Base-by-base conservation (phyloP, 108 stramenopile species). In the Pseudonitzschia delicatissima region DNA sequence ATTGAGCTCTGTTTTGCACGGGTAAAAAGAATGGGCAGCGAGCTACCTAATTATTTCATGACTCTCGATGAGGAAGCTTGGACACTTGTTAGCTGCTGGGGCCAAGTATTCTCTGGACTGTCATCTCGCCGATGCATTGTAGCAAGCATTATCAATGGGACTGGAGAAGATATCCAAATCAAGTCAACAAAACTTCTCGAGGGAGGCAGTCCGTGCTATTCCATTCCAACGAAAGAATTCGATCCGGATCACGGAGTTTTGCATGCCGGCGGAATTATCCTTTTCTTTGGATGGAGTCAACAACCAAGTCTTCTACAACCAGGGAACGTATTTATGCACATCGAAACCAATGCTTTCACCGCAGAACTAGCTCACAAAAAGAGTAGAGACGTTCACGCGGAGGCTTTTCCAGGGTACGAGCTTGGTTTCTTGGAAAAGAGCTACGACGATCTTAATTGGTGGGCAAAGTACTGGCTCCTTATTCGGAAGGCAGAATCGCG, bases 381-480 rank as follows among this genome's bases (percentile, higher is more conserved):
- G 35, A 67, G 73, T 45, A 70, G 77, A 5, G 76, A 67, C 20
- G 78, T 77, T 15, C 77, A 66, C 39, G 78, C 80, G 0, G 74
- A 85, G 66, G 78, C 76, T 15, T 65, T 79, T 51, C 61, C 84
- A 28, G 85, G 87, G 7, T 81, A 82, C 32, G 69, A 80, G 64
- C 78, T 83, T 48, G 85, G 79, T 6, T 82, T 89, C 50, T 69
- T 92, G 48, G 91, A 92, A 58, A 92, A 88, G 62, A 87, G 86
- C 62, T 83, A 76, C 50, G 90, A 88, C 60, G 83, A 84, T 39
- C 64, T 64, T 70, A 82, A 77, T 18, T 92, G 91, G 91, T 92
- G 91, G 91, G 87, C 91, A 5, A 92, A 92, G 71, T 92, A 84
- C 64, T 92, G 91, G 91, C 62, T 92, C 26, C 71, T 92, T 35